Percentiles rank a stretch among this genome's conserved stretches.
Conservation (phyloP, 805 yeast genomes). For the Starmera amethionina region DNA sequence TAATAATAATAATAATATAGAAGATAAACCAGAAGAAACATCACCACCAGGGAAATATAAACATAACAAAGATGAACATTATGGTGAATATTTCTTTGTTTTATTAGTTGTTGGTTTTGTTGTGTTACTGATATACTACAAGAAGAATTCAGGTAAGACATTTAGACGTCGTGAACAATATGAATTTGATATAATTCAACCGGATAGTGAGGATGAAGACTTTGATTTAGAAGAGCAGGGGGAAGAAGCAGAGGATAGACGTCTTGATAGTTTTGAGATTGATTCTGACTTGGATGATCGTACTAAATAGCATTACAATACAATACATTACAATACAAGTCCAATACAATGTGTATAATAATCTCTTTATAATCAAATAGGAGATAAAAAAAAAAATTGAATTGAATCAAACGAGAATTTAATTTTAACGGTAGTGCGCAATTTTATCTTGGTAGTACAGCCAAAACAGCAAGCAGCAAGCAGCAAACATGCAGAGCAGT, state of each 20-base stretch:
- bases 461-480: too few relatives aligned
- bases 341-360: too few relatives aligned
- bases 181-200: slow-evolving; percentile 23
- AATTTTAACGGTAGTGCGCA: too few relatives aligned
- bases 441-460: too few relatives aligned
- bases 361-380: too few relatives aligned
- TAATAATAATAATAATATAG: not conserved
- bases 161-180: slow-evolving; percentile 30
- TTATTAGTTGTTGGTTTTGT: slow-evolving; percentile 51
- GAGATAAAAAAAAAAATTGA: too few relatives aligned
- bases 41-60: slow-evolving; percentile 24
- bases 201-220: slow-evolving; percentile 56
- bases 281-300: not conserved
- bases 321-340: too few relatives aligned
- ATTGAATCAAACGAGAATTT: too few relatives aligned
- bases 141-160: slow-evolving; percentile 27
- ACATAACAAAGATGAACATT: slow-evolving; percentile 30
- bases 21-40: slow-evolving; percentile 6
- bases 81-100: slow-evolving; percentile 52
- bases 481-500: too few relatives aligned
- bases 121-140: slow-evolving; percentile 32
- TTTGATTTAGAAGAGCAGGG: slow-evolving; percentile 72
- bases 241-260: slow-evolving; percentile 18
- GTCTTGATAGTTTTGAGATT: slow-evolving; percentile 1
- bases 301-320: too few relatives aligned